A percentile compares a stretch with the other conserved stretches of the same genome.
Conservation (phyloP, 257 asterid species). For the Fraxinus cuspidata region DNA sequence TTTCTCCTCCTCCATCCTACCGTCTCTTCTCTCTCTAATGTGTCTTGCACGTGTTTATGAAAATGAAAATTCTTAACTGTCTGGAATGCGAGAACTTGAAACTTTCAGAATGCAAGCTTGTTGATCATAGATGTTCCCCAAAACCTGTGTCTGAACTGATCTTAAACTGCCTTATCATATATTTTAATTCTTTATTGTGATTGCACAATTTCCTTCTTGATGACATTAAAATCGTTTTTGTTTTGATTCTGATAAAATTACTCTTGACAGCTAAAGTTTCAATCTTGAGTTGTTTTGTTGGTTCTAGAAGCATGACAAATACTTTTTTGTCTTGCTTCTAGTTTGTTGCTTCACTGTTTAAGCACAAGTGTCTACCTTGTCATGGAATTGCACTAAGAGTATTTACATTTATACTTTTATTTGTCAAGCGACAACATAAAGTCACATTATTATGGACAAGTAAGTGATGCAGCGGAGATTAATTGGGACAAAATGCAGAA, state of each 20-base stretch:
- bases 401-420: slow-evolving; percentile 4
- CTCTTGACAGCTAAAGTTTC: not conserved
- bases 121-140: slow-evolving; percentile 8
- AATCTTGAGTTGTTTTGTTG: not conserved
- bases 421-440: not conserved
- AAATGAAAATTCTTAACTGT: not conserved
- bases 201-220: not conserved
- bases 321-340: not conserved
- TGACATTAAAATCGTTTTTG: not conserved
- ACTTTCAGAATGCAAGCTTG: slow-evolving; percentile 8
- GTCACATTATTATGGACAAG: not conserved
- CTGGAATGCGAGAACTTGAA: not conserved
- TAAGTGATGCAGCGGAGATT: not conserved
- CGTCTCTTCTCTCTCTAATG: slow-evolving; percentile 11
- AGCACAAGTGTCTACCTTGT: not conserved
- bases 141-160: not conserved
- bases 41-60: not conserved
- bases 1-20: not conserved
- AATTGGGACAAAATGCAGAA: not conserved
- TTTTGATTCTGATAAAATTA: not conserved
- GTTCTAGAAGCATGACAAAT: too few species aligned
- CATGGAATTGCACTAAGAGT: slow-evolving; percentile 6
- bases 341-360: slow-evolving; percentile 17
- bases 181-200: slow-evolving; percentile 17
- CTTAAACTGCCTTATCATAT: not conserved